phyloP scores from a whole-genome alignment of 495 filamentous ascomycete genomes.

The Lasiosphaeria ovina region DNA sequence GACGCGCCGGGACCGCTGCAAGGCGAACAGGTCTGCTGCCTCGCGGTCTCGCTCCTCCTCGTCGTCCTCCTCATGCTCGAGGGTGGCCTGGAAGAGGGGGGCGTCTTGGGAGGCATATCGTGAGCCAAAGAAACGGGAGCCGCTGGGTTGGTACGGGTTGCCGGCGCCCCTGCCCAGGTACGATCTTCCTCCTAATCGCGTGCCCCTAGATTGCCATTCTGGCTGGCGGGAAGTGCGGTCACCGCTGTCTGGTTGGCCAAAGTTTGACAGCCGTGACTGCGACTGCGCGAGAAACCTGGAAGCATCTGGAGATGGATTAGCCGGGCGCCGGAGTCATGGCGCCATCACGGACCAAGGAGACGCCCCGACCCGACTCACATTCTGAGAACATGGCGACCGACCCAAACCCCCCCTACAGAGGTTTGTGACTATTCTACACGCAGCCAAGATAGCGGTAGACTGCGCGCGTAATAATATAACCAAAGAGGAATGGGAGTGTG shows the following conservation, averaged over 20 bases:
- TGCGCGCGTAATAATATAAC: background rate
- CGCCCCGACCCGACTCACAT: constrained; percentile 61
- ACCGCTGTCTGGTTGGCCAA: constrained; percentile 60
- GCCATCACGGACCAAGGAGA: too few relatives aligned
- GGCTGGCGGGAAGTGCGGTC: constrained; percentile 36
- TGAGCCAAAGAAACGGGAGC: constrained; percentile 74
- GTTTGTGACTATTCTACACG: constrained; percentile 13
- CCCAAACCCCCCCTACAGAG: constrained; percentile 25
- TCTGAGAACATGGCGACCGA: constrained; percentile 81
- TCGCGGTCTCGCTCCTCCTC: constrained; percentile 89
- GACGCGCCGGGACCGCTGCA: constrained; percentile 83
- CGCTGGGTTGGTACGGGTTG: constrained; percentile 70
- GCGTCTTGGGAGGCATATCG: constrained; percentile 68
- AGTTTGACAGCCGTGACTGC: constrained; percentile 73
- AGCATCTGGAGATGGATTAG: constrained; percentile 65
- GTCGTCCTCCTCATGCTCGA: constrained; percentile 85
- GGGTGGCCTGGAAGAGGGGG: constrained; percentile 83
- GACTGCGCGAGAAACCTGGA: constrained; percentile 97
- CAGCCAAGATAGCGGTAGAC: constrained; percentile 3
- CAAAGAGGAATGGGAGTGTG: constrained; percentile 1
- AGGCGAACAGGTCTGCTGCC: constrained; percentile 86
- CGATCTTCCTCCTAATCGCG: constrained; percentile 35
- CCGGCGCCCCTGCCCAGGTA: constrained; percentile 42
- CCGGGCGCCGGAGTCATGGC: background rate
- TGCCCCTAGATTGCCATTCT: constrained; percentile 36